phyloP scores from a whole-genome alignment of 768 basidiomycete species.

The Clitopilus passeckerianus region DNA sequence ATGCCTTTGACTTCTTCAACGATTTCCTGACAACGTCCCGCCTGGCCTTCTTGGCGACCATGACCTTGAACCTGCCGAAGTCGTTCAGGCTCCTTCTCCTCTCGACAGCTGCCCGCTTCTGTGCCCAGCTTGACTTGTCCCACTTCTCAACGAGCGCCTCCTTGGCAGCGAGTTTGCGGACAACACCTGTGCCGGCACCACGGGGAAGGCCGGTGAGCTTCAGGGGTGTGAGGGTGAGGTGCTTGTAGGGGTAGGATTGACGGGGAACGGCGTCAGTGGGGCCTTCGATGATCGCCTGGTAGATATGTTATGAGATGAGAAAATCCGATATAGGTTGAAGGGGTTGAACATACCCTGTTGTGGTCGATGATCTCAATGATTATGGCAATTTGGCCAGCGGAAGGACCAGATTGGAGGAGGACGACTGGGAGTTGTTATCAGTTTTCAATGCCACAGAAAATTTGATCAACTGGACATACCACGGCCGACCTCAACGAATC shows the following conservation, averaged over 20 bases:
- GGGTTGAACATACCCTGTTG: conserved; percentile 70
- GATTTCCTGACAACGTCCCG: conserved; percentile 74
- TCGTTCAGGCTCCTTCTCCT: conserved; percentile 77
- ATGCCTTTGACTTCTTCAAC: conserved; percentile 53
- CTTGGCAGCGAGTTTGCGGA: conserved; percentile 87
- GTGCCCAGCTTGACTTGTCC: conserved; percentile 84
- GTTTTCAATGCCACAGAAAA: conserved; percentile 1
- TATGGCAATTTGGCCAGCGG: conserved; percentile 85
- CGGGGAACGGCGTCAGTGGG: conserved; percentile 89
- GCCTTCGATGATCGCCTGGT: conserved; percentile 92
- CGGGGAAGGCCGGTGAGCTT: conserved; percentile 82
- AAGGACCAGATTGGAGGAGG: conserved; percentile 87
- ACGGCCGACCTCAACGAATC: conserved; percentile 98
- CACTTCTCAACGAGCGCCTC: conserved; percentile 83
- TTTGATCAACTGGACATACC: conserved; percentile 39
- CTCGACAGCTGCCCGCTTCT: conserved; percentile 73
- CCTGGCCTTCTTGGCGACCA: conserved; percentile 86
- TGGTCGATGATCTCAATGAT: conserved; percentile 99
- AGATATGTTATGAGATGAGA: not conserved
- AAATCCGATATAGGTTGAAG: not conserved
- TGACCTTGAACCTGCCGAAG: conserved; percentile 87
- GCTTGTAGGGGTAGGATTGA: conserved; percentile 87
- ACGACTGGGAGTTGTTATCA: conserved; percentile 55
- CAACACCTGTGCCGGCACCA: conserved; percentile 71
- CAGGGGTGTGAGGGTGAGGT: conserved; percentile 88